Evolutionary conservation across 2,329 filamentous ascomycete genomes (phyloP), one percentile per base, ranked within the genome.

Genomic region (Leptographium galeiforme): DNA sequence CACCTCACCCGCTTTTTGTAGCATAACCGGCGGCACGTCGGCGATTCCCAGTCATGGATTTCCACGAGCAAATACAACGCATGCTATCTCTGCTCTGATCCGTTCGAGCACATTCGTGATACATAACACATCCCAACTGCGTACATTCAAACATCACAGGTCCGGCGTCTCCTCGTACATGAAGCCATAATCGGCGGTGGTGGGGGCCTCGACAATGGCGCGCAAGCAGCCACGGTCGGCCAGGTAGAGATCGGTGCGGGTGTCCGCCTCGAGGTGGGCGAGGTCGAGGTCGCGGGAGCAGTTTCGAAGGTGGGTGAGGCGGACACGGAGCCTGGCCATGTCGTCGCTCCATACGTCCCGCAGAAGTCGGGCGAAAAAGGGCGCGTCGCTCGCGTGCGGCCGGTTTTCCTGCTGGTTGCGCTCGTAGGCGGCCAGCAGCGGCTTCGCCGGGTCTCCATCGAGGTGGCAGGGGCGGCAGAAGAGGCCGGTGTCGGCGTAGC

Each of bases 391-490:
- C 1, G 55, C 52, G 3, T 48, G 54, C 16, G 51, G 53, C 32
- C 48, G 39, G 49, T 70, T 70, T 16, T 65, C 66, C 50, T 70
- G 74, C 60, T 81, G 78, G 6, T 63, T 55, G 2, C 61, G 63
- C 52, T 76, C 71, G 34, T 68, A 70, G 7, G 62, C 58, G 2
- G 71, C 69, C 8, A 77, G 59, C 6, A 82, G 66, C 2, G 74
- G 76, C 39, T 62, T 63, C 1, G 53, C 54, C 0, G 68, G 66
- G 44, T 79, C 70, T 2, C 64, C 62, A 18, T 74, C 61, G 3
- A 70, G 58, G 57, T 83, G 79, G 1, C 71, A 71, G 7, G 79
- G 73, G 6, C 55, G 60, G 5, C 72, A 65, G 59, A 71, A 81
- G 2, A 79, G 63, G 1, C 66, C 66, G 0, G 74, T 72, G 2